Evolutionary conservation across 2,329 filamentous ascomycete genomes (phyloP).

Genomic region (Tolypocladium pustulatum): DNA sequence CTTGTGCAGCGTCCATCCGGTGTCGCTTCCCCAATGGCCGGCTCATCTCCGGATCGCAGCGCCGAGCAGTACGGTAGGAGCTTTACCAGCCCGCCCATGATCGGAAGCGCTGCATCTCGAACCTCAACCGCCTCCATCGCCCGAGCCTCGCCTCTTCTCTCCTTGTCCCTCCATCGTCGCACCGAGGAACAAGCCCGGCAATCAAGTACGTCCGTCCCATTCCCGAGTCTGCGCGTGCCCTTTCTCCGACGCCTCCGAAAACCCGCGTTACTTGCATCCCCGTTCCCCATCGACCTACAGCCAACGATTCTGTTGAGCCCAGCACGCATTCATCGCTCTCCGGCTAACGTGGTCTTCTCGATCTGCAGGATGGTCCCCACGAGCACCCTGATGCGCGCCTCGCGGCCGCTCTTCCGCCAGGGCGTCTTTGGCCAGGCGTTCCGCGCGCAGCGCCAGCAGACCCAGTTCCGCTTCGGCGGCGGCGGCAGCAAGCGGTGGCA

Average conservation of each 20-base stretch:
- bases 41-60: neutral
- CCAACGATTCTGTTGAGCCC: neutral
- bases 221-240: neutral
- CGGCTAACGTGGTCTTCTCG: neutral
- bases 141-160: neutral
- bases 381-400: conserved; percentile 40
- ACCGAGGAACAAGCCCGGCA: neutral
- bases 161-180: neutral
- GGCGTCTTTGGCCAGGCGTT: conserved; percentile 36
- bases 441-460: conserved; percentile 21
- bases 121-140: neutral
- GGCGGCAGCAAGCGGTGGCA: conserved; percentile 52
- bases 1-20: neutral
- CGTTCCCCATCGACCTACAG: neutral
- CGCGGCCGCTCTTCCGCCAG: conserved; percentile 46
- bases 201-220: neutral
- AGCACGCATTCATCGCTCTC: neutral
- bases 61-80: neutral
- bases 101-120: neutral
- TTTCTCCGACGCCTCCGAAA: neutral
- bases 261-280: neutral
- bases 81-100: neutral
- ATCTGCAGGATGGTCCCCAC: conserved; percentile 31
- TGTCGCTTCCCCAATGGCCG: neutral
- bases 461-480: conserved; percentile 26